phyloP scores from a whole-genome alignment of 2,329 filamentous ascomycete genomes.

The Leptographium lundbergii region DNA sequence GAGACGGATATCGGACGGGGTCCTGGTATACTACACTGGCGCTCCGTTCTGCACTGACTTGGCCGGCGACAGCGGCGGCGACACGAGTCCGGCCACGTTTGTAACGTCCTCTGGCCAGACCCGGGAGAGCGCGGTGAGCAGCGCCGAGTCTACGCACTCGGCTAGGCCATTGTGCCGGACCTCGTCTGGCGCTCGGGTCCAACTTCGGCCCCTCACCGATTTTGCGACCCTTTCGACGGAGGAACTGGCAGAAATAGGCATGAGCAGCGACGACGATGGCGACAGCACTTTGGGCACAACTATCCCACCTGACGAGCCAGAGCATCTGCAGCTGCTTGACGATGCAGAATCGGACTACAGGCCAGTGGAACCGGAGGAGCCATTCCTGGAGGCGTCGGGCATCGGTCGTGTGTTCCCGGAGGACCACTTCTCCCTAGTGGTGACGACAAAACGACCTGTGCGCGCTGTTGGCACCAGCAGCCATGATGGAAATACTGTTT shows the following conservation, averaged over 20 bases:
- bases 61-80: slow-evolving; percentile 45
- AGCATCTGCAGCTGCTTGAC: slow-evolving; percentile 16
- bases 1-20: slow-evolving; percentile 51
- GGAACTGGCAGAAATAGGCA: slow-evolving; percentile 5
- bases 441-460: slow-evolving; percentile 32
- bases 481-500: background rate
- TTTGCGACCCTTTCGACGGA: slow-evolving; percentile 9
- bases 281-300: background rate
- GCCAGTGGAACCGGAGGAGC: slow-evolving; percentile 27
- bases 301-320: background rate
- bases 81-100: slow-evolving; percentile 33
- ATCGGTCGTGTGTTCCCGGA: slow-evolving; percentile 47
- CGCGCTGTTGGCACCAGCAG: slow-evolving; percentile 13
- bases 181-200: slow-evolving; percentile 37
- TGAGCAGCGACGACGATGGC: background rate
- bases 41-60: slow-evolving; percentile 72
- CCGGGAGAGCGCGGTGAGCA: slow-evolving; percentile 14
- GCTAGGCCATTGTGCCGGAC: slow-evolving; percentile 24
- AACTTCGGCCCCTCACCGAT: slow-evolving; percentile 37
- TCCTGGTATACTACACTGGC: slow-evolving; percentile 74
- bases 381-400: slow-evolving; percentile 44
- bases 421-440: slow-evolving; percentile 49
- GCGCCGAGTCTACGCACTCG: background rate
- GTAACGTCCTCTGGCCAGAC: slow-evolving; percentile 32
- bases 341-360: slow-evolving; percentile 6